phyloP scores from a whole-genome alignment of 179 eudicot genomes.

The Actinidia polygama region DNA sequence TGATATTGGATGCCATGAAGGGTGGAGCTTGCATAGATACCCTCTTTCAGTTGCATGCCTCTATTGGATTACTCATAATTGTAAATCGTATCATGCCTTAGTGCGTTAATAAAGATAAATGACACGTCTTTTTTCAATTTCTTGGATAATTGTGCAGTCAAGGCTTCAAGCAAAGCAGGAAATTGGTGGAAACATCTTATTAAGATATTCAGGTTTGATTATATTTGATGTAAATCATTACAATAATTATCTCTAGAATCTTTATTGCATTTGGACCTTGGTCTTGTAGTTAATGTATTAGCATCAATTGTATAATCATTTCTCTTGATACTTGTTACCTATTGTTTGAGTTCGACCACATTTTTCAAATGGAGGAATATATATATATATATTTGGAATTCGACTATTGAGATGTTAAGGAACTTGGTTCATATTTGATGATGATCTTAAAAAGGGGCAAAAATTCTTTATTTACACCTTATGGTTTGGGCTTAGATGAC shows the following conservation, averaged over 20 bases:
- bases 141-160: slow-evolving; percentile 59
- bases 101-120: background rate
- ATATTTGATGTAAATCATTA: background rate
- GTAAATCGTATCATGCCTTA: background rate
- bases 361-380: background rate
- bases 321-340: background rate
- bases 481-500: too few relatives aligned
- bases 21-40: background rate
- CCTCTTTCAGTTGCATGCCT: background rate
- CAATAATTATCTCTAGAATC: background rate
- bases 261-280: background rate
- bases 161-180: slow-evolving; percentile 99
- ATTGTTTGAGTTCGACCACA: background rate
- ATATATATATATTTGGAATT: too few relatives aligned
- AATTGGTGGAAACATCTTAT: slow-evolving; percentile 65
- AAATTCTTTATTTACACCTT: too few relatives aligned
- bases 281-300: background rate
- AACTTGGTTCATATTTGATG: background rate
- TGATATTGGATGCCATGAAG: background rate
- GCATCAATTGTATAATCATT: background rate
- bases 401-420: too few relatives aligned
- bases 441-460: background rate
- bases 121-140: background rate
- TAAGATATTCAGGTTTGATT: slow-evolving; percentile 81
- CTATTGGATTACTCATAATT: background rate